Conservation (phyloP, 106 monocot species). For the Vanilla planifolia region DNA sequence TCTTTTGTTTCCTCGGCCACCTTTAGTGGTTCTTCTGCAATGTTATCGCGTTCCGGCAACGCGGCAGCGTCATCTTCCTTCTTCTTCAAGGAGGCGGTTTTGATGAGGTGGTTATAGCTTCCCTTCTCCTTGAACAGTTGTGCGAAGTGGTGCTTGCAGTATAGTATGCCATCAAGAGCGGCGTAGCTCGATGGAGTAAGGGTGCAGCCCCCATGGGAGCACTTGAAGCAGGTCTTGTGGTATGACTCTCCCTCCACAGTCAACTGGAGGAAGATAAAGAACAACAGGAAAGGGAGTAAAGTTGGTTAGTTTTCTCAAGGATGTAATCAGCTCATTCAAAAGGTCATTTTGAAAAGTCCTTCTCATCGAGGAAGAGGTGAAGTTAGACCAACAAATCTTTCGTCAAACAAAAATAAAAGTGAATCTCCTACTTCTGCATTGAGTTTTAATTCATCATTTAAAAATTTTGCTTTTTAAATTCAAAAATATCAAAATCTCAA, state of each 20-base stretch:
- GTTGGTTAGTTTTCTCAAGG: no score
- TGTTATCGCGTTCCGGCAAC: no score
- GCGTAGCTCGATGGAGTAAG: constrained; percentile 66
- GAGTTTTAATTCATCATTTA: no score
- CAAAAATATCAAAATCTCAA: no score
- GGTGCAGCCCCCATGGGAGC: constrained; percentile 68
- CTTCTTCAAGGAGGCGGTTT: constrained; percentile 24
- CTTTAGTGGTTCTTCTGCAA: neutral
- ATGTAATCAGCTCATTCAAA: no score
- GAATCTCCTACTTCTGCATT: no score
- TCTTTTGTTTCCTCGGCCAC: neutral
- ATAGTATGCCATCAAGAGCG: constrained; percentile 69
- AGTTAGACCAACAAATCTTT: no score
- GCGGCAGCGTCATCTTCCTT: constrained; percentile 14
- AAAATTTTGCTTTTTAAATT: no score
- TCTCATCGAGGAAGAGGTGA: no score
- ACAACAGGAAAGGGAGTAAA: no score
- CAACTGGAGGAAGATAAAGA: constrained; percentile 17
- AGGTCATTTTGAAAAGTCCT: no score
- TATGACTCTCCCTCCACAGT: constrained; percentile 57
- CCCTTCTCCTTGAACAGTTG: constrained; percentile 87
- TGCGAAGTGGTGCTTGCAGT: constrained; percentile 79
- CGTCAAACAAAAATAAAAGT: no score
- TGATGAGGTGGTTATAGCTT: constrained; percentile 60
- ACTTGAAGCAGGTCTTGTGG: constrained; percentile 83